Conservation (phyloP, 768 basidiomycete species). For the Boletus rubroflammeus region DNA sequence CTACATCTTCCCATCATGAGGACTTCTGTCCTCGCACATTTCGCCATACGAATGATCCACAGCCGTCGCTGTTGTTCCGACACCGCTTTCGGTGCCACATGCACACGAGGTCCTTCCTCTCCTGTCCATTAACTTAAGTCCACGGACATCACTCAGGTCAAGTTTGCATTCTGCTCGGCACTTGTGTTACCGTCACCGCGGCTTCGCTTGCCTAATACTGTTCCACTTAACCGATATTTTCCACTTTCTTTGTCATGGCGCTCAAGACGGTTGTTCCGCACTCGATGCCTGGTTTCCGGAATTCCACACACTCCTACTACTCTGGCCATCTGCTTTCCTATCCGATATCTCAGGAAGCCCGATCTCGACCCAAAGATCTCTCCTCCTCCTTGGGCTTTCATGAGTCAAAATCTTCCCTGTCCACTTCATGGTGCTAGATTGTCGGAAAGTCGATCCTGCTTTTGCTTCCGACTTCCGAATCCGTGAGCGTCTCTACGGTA, state of each 20-base stretch:
- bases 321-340: constrained; percentile 7
- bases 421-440: constrained; percentile 29
- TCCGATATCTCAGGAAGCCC: constrained; percentile 14
- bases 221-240: constrained; percentile 30
- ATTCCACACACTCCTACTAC: constrained; percentile 5
- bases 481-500: constrained; percentile 26
- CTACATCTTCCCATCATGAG: constrained; percentile 5
- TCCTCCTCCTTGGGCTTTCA: constrained; percentile 4
- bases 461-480: constrained; percentile 29
- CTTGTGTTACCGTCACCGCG: constrained; percentile 35
- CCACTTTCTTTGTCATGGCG: constrained; percentile 31
- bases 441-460: constrained; percentile 36
- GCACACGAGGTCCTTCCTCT: constrained; percentile 35
- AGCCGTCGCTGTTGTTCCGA: constrained; percentile 23
- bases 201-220: constrained; percentile 34
- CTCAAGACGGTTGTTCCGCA: constrained; percentile 23
- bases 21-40: constrained; percentile 8
- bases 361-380: constrained; percentile 21
- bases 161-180: constrained; percentile 33
- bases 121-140: constrained; percentile 38
- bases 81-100: constrained; percentile 32
- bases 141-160: constrained; percentile 35
- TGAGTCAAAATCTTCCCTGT: constrained; percentile 23
- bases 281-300: constrained; percentile 23
- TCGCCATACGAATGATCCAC: constrained; percentile 21